phyloP scores from a whole-genome alignment of 345 rosid genomes.

The Physaria fendleri region DNA sequence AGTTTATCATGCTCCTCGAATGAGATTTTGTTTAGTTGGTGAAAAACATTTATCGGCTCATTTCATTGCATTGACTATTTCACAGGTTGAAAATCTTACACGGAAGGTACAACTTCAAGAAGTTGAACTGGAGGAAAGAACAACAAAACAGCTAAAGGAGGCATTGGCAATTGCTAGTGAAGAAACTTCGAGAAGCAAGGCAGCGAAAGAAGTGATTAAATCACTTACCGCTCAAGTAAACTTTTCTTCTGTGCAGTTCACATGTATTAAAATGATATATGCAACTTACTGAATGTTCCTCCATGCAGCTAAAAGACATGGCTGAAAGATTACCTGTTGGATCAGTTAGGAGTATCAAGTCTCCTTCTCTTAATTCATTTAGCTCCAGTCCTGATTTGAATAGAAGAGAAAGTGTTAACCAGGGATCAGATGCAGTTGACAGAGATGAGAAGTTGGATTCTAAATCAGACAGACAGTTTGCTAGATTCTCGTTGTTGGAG shows the following conservation, averaged over 20 bases:
- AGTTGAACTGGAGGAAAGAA: slow-evolving; percentile 80
- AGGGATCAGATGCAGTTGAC: slow-evolving; percentile 53
- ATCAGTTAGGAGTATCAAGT: slow-evolving; percentile 41
- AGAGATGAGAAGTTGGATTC: slow-evolving; percentile 83
- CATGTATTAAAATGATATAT: neutral
- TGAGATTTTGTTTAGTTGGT: too few relatives aligned
- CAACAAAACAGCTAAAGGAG: slow-evolving; percentile 83
- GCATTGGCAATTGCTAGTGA: slow-evolving; percentile 80
- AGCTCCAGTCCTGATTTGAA: slow-evolving; percentile 50
- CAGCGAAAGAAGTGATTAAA: slow-evolving; percentile 99
- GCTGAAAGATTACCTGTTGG: slow-evolving; percentile 90
- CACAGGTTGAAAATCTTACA: slow-evolving; percentile 87
- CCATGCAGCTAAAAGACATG: slow-evolving; percentile 68
- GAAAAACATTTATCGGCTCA: too few relatives aligned
- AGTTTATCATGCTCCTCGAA: too few relatives aligned
- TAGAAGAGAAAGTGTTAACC: slow-evolving; percentile 75
- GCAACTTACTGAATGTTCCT: slow-evolving; percentile 5
- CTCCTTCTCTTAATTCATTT: slow-evolving; percentile 50
- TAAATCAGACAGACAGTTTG: slow-evolving; percentile 66
- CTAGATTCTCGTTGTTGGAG: slow-evolving; percentile 81
- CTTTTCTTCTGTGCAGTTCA: neutral
- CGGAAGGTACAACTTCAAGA: slow-evolving; percentile 85
- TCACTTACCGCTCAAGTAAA: slow-evolving; percentile 95
- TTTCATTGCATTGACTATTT: too few relatives aligned
- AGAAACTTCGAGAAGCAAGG: slow-evolving; percentile 92